phyloP scores from a whole-genome alignment of 2,329 filamentous ascomycete species.

The Aureobasidium sp. region DNA sequence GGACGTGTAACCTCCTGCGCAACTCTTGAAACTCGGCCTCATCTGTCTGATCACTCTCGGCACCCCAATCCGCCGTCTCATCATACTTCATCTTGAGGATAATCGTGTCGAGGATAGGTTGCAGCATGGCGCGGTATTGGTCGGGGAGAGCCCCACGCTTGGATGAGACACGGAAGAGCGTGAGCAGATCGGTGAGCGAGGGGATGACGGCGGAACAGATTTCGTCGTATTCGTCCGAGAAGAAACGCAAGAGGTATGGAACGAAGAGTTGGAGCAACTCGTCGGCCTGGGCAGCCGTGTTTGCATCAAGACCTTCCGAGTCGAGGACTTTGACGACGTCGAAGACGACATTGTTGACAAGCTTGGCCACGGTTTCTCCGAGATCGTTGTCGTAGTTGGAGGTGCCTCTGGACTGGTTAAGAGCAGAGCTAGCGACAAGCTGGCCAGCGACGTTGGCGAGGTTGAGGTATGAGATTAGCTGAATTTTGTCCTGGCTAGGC shows the following conservation, averaged over 20 bases:
- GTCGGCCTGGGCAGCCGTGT: constrained; percentile 67
- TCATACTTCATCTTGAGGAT: constrained; percentile 97
- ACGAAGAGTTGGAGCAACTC: constrained; percentile 76
- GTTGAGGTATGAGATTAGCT: constrained; percentile 87
- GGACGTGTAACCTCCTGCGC: constrained; percentile 76
- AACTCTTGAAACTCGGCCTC: constrained; percentile 97
- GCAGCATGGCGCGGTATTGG: constrained; percentile 74
- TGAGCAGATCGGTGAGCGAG: constrained; percentile 84
- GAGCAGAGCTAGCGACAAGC: constrained; percentile 73
- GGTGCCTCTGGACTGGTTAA: constrained; percentile 72
- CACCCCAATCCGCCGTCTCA: constrained; percentile 86
- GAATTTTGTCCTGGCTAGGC: constrained; percentile 86
- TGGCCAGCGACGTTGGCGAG: constrained; percentile 78
- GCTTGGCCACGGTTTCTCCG: constrained; percentile 87
- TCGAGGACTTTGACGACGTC: constrained; percentile 87
- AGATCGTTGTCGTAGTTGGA: constrained; percentile 91
- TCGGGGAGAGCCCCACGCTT: constrained; percentile 59
- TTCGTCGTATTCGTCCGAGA: constrained; percentile 96
- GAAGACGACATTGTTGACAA: constrained; percentile 82
- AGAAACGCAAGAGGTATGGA: constrained; percentile 83
- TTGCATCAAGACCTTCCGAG: constrained; percentile 54
- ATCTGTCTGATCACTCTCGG: constrained; percentile 90
- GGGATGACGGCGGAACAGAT: constrained; percentile 94
- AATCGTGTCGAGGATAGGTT: constrained; percentile 83
- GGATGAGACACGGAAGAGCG: constrained; percentile 77